A percentile compares a stretch with the other conserved stretches of the same genome.
These are phyloP conservation scores for Penicillium crystallinum DNA, from an alignment of 495 filamentous ascomycete genomes.

Conservation along the genomic window DNA sequence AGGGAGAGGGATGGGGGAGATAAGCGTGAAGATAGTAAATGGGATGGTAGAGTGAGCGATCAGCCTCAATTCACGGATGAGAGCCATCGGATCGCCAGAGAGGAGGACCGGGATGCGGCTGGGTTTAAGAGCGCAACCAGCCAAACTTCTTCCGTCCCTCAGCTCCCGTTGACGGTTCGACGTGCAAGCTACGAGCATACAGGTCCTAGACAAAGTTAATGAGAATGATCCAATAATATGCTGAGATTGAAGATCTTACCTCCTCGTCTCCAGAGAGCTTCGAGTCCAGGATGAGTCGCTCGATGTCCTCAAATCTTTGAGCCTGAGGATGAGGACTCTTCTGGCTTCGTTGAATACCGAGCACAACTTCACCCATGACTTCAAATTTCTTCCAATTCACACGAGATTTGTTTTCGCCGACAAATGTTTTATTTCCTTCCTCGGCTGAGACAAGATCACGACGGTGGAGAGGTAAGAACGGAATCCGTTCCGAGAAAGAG, in stretches of 20 bases:
- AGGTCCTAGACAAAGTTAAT: constrained; percentile 33
- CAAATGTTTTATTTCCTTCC: constrained; percentile 85
- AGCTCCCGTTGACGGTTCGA: constrained; percentile 40
- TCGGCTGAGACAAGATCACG: constrained; percentile 87
- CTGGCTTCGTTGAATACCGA: constrained; percentile 87
- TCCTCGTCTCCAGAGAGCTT: constrained; percentile 48
- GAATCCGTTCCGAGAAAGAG: constrained; percentile 80
- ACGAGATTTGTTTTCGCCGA: constrained; percentile 64
- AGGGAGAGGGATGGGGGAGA: constrained; percentile 5
- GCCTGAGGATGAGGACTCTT: constrained; percentile 73
- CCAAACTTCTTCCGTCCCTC: constrained; percentile 42
- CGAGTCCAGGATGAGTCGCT: constrained; percentile 68
- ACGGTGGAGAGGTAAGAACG: constrained; percentile 87
- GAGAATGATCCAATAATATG: not conserved
- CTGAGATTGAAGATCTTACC: constrained; percentile 23
- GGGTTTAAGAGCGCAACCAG: constrained; percentile 35
- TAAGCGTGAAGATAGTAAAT: not conserved
- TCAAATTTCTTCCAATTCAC: constrained; percentile 99
- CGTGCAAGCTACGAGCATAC: constrained; percentile 41
- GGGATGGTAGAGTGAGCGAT: not conserved
- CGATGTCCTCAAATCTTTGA: constrained; percentile 57
- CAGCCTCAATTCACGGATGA: not conserved
- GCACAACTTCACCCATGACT: constrained; percentile 85
- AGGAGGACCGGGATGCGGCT: not conserved
- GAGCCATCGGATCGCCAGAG: not conserved